Percentiles rank a stretch among this genome's conserved stretches.
These are phyloP conservation scores for Sphenostylis stenocarpa DNA, from an alignment of 306 rosid genomes.

Conservation along the genomic window DNA sequence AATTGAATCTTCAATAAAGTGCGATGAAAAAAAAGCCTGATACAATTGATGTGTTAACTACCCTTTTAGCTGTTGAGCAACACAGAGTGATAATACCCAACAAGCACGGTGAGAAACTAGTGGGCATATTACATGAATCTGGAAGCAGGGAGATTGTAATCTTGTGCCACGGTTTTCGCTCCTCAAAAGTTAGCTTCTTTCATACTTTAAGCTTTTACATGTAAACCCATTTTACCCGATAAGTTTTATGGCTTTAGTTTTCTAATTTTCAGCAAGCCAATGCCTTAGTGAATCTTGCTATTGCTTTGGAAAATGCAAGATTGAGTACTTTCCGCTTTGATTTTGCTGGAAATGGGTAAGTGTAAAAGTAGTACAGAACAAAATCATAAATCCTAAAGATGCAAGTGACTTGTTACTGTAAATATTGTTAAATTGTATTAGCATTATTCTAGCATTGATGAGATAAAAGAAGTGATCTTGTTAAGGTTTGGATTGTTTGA, in stretches of 20 bases:
- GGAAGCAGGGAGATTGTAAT: conserved; percentile 66
- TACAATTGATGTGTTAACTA: background rate
- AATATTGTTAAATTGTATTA: background rate
- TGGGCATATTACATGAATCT: conserved; percentile 76
- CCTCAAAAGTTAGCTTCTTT: conserved; percentile 56
- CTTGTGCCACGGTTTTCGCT: conserved; percentile 77
- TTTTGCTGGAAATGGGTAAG: conserved; percentile 82
- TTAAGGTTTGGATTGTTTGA: background rate
- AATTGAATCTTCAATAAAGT: background rate
- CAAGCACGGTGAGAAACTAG: conserved; percentile 70
- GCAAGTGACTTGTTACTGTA: background rate
- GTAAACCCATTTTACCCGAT: background rate
- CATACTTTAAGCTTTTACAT: background rate
- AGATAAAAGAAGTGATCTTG: background rate
- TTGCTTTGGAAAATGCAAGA: conserved; percentile 62
- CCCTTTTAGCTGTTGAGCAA: conserved; percentile 49
- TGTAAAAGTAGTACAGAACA: background rate
- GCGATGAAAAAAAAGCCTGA: background rate
- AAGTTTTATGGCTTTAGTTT: conserved; percentile 24
- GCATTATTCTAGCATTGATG: background rate
- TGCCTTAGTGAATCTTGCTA: conserved; percentile 53
- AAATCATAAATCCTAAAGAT: background rate
- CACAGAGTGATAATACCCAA: conserved; percentile 56
- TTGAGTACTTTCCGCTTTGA: conserved; percentile 77
- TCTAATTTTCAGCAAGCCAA: conserved; percentile 50